Conservation (phyloP, 371 early-diverging fungal species). For the Mucor saturninus region DNA sequence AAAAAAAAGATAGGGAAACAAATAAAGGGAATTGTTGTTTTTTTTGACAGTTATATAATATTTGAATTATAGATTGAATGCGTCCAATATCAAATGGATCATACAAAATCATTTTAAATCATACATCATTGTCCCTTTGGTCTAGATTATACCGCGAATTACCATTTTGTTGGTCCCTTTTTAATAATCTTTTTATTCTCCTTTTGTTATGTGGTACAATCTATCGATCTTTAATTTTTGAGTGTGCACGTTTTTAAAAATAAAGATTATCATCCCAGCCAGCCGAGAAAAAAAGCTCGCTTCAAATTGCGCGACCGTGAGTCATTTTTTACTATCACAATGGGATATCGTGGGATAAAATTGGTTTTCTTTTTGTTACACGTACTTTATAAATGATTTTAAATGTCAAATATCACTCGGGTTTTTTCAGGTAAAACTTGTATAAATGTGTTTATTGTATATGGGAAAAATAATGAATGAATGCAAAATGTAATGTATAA, state of each 20-base stretch:
- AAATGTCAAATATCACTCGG: neutral
- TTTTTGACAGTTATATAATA: neutral
- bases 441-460: neutral
- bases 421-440: slow-evolving; percentile 9
- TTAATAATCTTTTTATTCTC: neutral
- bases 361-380: neutral
- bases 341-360: too few species aligned
- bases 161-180: neutral
- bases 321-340: too few species aligned
- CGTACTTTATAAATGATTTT: neutral
- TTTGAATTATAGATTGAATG: neutral
- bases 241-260: too few species aligned
- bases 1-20: neutral
- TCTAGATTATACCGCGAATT: neutral
- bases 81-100: neutral
- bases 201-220: neutral
- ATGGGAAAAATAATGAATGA: neutral
- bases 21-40: neutral
- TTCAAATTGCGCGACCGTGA: too few species aligned
- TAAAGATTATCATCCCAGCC: too few species aligned
- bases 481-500: slow-evolving; percentile 1
- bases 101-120: slow-evolving; percentile 2
- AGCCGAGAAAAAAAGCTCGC: too few species aligned
- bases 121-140: neutral
- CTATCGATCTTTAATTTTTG: too few species aligned